A percentile compares a stretch with the other conserved stretches of the same genome.
phyloP scores from a whole-genome alignment of 768 basidiomycete genomes.

The Amyloporia xantha region DNA sequence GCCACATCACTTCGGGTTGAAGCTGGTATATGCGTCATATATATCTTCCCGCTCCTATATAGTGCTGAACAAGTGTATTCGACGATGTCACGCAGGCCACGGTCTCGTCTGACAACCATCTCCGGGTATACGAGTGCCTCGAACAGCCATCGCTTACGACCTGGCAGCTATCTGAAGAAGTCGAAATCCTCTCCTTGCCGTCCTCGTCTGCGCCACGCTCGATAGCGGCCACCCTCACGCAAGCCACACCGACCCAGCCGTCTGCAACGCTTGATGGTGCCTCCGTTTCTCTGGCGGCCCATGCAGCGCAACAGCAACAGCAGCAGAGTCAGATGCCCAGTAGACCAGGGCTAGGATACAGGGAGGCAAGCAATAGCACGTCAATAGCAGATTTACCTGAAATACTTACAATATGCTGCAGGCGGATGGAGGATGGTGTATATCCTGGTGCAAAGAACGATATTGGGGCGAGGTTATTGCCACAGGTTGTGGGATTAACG shows the following conservation, averaged over 20 bases:
- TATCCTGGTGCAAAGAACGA: constrained; percentile 93
- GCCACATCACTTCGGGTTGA: constrained; percentile 82
- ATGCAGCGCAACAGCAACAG: constrained; percentile 52
- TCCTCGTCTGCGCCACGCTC: constrained; percentile 32
- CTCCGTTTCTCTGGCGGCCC: constrained; percentile 53
- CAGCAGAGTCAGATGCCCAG: constrained; percentile 22
- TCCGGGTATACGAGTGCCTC: constrained; percentile 88
- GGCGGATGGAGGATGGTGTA: constrained; percentile 87
- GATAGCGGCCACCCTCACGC: constrained; percentile 47
- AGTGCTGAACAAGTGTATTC: no score
- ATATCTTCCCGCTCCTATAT: no score
- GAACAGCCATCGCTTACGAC: constrained; percentile 65
- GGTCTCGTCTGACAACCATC: constrained; percentile 79
- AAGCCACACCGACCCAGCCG: constrained; percentile 70
- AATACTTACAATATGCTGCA: background rate
- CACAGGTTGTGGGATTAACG: constrained; percentile 62
- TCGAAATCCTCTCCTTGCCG: constrained; percentile 61
- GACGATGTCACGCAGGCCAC: constrained; percentile 62
- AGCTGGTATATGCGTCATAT: constrained; percentile 51
- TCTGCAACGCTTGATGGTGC: constrained; percentile 40
- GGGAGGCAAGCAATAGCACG: constrained; percentile 38
- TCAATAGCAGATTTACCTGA: background rate
- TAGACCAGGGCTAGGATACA: constrained; percentile 45
- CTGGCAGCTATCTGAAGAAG: constrained; percentile 71
- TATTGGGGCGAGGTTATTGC: constrained; percentile 95